phyloP scores from a whole-genome alignment of 2,329 filamentous ascomycete genomes.

The Hymenoscyphus infarciens region DNA sequence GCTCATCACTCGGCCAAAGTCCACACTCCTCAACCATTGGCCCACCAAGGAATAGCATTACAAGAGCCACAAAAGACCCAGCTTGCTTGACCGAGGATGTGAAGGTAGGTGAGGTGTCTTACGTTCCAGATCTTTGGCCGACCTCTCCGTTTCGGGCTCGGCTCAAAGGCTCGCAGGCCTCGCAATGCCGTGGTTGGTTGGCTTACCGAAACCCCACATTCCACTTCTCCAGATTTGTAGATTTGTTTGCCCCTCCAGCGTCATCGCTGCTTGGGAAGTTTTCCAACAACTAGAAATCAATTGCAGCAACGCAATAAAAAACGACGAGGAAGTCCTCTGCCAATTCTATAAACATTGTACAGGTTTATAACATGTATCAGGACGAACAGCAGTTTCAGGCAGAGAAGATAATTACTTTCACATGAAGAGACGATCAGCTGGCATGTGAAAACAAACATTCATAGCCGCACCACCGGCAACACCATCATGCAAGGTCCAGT shows the following conservation, averaged over 20 bases:
- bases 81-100: conserved; percentile 2
- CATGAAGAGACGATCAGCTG: background rate
- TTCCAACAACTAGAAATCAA: background rate
- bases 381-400: background rate
- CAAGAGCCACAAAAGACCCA: background rate
- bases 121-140: conserved; percentile 1
- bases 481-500: conserved; percentile 3
- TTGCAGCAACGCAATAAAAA: too few species aligned
- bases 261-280: background rate
- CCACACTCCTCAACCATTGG: background rate
- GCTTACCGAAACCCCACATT: conserved; percentile 8
- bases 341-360: too few species aligned
- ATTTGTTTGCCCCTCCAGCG: conserved; percentile 1
- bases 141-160: conserved; percentile 6
- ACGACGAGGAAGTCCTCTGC: too few species aligned
- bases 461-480: background rate
- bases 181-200: conserved; percentile 14
- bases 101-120: background rate
- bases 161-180: conserved; percentile 9
- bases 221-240: background rate
- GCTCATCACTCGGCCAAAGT: background rate
- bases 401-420: background rate
- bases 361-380: background rate
- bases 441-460: conserved; percentile 6
- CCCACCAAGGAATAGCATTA: background rate